Base-by-base conservation (phyloP, 1,284 basidiomycete species). In the Gymnopus androsaceus region DNA sequence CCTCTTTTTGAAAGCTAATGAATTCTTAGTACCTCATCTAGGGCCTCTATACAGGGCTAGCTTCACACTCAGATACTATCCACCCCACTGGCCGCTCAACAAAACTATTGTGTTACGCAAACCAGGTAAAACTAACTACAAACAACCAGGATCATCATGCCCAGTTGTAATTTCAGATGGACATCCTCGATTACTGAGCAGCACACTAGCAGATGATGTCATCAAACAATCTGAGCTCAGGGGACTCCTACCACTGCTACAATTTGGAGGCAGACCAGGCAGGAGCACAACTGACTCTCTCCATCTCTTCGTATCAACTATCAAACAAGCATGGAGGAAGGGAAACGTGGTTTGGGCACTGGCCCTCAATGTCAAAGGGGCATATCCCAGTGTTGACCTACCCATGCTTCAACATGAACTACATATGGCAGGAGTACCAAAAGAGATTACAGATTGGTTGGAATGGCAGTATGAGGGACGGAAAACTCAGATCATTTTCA, bases 251-350 rank as follows among this genome's bases (percentile, higher is more conserved):
- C 71, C 67, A 9, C 28, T 8, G 1, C 64, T 50, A 5, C 72
- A 73, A 60, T 74, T 72, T 50, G 69, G 73, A 8, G 67, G 71
- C 7, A 47, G 67, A 50, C 71, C 70, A 37, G 72, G 71, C 3
- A n/a, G 68, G 5, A 64, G 64, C 1, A 75, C 74, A 0, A 70
- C 68, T 5, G 72, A 75, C 58, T 63, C 72, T 8, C 57, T 77
- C 0, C 70, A 72, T 50, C 49, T 66, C 11, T 55, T 76, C 3
- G 62, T 64, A 0, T 44, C 61, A 25, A 62, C 34, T 19, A 67
- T 76, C 51, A 71, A 71, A 46, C 50, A 62, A 4, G 64, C 66
- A 11, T 73, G n/a, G n/a, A n/a, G n/a, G n/a, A n/a, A n/a, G n/a
- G n/a, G n/a, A n/a, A n/a, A n/a, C n/a, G n/a, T n/a, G n/a, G n/a